A percentile compares a stretch with the other conserved stretches of the same genome.
These are phyloP conservation scores for Lichenothelia convexa DNA, from an alignment of 495 filamentous ascomycete species.

Conservation along the genomic window DNA sequence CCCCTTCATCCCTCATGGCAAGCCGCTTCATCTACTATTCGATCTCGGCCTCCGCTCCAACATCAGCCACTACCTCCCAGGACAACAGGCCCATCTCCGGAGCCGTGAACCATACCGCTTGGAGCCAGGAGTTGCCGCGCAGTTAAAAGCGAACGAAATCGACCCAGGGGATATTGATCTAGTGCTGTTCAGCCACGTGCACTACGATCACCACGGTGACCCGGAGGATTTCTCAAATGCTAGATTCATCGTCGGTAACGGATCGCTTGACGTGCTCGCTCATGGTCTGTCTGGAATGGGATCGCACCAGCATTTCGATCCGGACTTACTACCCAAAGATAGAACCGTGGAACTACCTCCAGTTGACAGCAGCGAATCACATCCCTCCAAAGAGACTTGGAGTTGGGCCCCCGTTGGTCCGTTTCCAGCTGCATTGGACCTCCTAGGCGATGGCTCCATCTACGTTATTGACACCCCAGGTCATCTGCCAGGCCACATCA, in stretches of 20 bases:
- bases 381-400: neutral
- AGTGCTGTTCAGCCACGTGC: slow-evolving; percentile 31
- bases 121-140: slow-evolving; percentile 21
- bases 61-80: slow-evolving; percentile 20
- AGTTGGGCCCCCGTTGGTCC: slow-evolving; percentile 15
- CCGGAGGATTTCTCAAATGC: slow-evolving; percentile 26
- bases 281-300: slow-evolving; percentile 14
- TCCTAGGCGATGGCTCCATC: slow-evolving; percentile 17
- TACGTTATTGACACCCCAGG: slow-evolving; percentile 20
- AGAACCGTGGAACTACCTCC: slow-evolving; percentile 17
- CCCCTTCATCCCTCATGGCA: slow-evolving; percentile 1
- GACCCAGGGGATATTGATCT: slow-evolving; percentile 21
- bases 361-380: neutral
- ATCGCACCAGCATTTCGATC: slow-evolving; percentile 18
- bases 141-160: slow-evolving; percentile 18
- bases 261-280: slow-evolving; percentile 23
- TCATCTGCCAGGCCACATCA: slow-evolving; percentile 20
- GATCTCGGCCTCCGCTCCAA: slow-evolving; percentile 30
- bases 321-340: slow-evolving; percentile 15
- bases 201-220: slow-evolving; percentile 35
- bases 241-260: slow-evolving; percentile 28
- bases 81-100: slow-evolving; percentile 23
- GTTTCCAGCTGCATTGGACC: slow-evolving; percentile 16
- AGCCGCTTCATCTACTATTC: slow-evolving; percentile 23
- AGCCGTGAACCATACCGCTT: slow-evolving; percentile 22